These are phyloP conservation scores for Tanozyma kutaoensis DNA, from an alignment of 805 yeast species.

Conservation along the genomic window DNA sequence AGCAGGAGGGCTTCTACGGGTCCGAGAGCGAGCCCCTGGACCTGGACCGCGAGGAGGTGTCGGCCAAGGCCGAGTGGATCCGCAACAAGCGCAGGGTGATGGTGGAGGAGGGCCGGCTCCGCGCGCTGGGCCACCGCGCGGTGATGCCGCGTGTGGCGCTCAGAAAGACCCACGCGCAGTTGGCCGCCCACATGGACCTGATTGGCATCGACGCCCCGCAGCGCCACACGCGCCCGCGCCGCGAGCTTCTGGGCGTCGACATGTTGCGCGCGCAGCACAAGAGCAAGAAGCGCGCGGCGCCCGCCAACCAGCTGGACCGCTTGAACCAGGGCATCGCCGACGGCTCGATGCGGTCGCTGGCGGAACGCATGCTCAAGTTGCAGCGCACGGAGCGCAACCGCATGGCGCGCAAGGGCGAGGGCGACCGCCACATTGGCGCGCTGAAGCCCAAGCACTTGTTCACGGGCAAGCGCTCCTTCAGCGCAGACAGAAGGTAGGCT, in stretches of 20 bases:
- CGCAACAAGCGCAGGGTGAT: conserved; percentile 90
- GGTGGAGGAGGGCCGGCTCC: conserved; percentile 77
- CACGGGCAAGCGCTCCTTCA: conserved; percentile 96
- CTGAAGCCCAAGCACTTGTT: conserved; percentile 87
- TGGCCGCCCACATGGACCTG: conserved; percentile 83
- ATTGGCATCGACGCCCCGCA: conserved; percentile 61
- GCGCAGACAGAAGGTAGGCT: no score
- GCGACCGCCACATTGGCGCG: conserved; percentile 82
- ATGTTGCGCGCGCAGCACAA: conserved; percentile 47
- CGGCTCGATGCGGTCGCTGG: conserved; percentile 68
- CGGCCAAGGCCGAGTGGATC: conserved; percentile 88
- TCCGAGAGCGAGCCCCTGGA: conserved; percentile 62
- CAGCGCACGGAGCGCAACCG: conserved; percentile 92
- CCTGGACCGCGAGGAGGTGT: conserved; percentile 35
- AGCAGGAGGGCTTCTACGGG: conserved; percentile 90
- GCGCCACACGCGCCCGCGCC: conserved; percentile 1
- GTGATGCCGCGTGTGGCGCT: conserved; percentile 84
- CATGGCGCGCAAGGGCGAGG: conserved; percentile 88
- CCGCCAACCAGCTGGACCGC: conserved; percentile 58
- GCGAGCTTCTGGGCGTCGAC: conserved; percentile 60
- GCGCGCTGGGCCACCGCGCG: conserved; percentile 80
- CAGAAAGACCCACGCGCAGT: conserved; percentile 56
- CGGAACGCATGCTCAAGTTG: conserved; percentile 76
- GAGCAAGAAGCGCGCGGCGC: conserved; percentile 29
- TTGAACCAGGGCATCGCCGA: conserved; percentile 78